Percentiles rank a stretch among this genome's conserved stretches.
Conservation (phyloP, 768 basidiomycete species). For the Russula virescens region DNA sequence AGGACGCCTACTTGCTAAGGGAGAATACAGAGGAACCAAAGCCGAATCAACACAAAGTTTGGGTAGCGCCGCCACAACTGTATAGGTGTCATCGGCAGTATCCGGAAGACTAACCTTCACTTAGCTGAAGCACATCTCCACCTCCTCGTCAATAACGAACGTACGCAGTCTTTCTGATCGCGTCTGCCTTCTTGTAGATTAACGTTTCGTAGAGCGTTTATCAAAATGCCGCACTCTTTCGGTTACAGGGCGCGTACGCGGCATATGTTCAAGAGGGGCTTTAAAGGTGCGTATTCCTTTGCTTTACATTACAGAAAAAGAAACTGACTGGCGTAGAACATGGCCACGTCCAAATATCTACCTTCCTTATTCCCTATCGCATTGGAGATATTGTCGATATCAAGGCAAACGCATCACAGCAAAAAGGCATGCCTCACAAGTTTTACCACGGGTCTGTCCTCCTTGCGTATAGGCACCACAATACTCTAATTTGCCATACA, state of each 20-base stretch:
- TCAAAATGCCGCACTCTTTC: conserved; percentile 98
- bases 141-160: conserved; percentile 25
- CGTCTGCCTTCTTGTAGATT: conserved; percentile 18
- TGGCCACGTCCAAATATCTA: conserved; percentile 85
- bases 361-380: conserved; percentile 87
- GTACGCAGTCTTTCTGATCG: conserved; percentile 35
- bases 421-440: conserved; percentile 99
- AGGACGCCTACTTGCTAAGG: conserved; percentile 9
- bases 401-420: conserved; percentile 97
- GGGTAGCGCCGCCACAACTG: conserved; percentile 48
- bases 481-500: conserved; percentile 31
- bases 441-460: conserved; percentile 87
- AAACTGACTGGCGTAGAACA: conserved; percentile 50
- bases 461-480: background rate
- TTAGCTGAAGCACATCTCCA: background rate
- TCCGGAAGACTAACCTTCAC: conserved; percentile 40
- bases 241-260: conserved; percentile 99
- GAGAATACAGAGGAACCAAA: conserved; percentile 31
- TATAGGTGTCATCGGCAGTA: conserved; percentile 55
- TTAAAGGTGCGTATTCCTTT: conserved; percentile 69
- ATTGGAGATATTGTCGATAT: conserved; percentile 99
- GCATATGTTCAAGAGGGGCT: conserved; percentile 99
- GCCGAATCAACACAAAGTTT: conserved; percentile 27
- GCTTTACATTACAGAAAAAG: background rate
- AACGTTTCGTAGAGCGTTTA: conserved; percentile 37